Evolutionary conservation across 805 yeast species (phyloP), one percentile per base, ranked within the genome.

Genomic region (Candida berthetii): DNA sequence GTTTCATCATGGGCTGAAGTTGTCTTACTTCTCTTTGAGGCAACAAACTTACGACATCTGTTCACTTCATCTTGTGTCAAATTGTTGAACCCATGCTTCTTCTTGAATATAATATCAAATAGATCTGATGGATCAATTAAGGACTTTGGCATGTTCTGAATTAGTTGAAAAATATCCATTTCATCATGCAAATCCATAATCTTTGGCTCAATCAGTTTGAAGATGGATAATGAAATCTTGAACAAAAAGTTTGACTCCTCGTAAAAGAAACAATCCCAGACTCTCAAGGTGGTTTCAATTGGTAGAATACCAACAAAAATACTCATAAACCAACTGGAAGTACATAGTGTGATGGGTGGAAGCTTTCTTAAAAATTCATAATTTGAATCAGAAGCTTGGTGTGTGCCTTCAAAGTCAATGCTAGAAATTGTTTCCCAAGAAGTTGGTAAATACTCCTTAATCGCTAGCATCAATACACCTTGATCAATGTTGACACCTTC

Each of bases 281-380:
- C 82, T 42, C 98, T 67, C 35, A 93, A 66, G 8, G 88, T 83
- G 0, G 95, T 77, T 55, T 93, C 98, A 18, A 88, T 78, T 0
- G 99, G 99, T 20, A 93, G 62, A 1, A 83, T 79, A 0, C 96
- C 96, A 29, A 93, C 88, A 62, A 85, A 93, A n/a, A 87, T 76
- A 53, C 96, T 85, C 98, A 93, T 91, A 57, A 93, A 93, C 99
- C 99, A 93, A 41, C 96, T 81, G 0, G 96, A 91, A 1, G 98
- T 93, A 50, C 95, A 93, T 36, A 93, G 70, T 1, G 96, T 85
- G 4, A 93, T 75, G 2, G 97, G 96, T 1, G 99, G 98, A 35
- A 90, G 64, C 49, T 84, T 82, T 14, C 78, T 71, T 27, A 91
- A 69, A 45, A 86, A 80, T 54, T 74, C 69, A 36, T 67, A 55